A percentile compares a stretch with the other conserved stretches of the same genome.
These are phyloP conservation scores for Zea mays DNA, from an alignment of 176 grass and related monocot species.

Conservation along the genomic window DNA sequence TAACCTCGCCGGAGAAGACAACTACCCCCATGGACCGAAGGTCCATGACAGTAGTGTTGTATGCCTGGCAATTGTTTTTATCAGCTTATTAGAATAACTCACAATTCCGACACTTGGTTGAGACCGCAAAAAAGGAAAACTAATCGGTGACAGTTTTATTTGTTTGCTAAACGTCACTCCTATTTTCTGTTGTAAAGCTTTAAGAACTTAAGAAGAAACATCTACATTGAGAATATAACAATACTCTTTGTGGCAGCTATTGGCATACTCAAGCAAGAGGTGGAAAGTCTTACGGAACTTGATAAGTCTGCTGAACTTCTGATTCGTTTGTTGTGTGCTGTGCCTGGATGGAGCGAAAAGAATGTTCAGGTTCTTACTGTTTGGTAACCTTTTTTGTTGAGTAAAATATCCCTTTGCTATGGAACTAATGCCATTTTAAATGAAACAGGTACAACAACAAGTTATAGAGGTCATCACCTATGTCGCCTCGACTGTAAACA, in stretches of 20 bases:
- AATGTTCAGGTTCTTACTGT: slow-evolving; percentile 78
- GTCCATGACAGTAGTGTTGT: too few species aligned
- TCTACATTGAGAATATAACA: slow-evolving; percentile 9
- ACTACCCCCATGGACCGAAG: too few species aligned
- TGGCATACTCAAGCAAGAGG: slow-evolving; percentile 77
- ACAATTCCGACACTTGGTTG: not conserved
- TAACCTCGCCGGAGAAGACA: too few species aligned
- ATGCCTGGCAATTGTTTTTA: not conserved
- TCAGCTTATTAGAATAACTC: not conserved
- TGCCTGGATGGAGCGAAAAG: slow-evolving; percentile 96
- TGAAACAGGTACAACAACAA: slow-evolving; percentile 95
- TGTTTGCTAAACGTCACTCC: not conserved
- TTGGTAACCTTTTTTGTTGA: slow-evolving; percentile 16
- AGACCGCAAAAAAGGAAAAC: not conserved
- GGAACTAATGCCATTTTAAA: slow-evolving; percentile 34
- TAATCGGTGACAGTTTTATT: not conserved
- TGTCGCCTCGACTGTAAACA: slow-evolving; percentile 79
- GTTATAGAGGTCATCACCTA: slow-evolving; percentile 86
- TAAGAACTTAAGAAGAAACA: not conserved
- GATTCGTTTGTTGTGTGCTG: slow-evolving; percentile 86
- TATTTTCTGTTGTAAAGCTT: not conserved
- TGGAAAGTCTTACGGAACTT: slow-evolving; percentile 75
- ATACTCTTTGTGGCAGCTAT: slow-evolving; percentile 62
- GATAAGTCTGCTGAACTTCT: slow-evolving; percentile 82
- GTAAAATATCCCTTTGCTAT: slow-evolving; percentile 26